Evolutionary conservation across 306 rosid species (phyloP), one percentile per base, ranked within the genome.

Genomic region (Vigna hirtella): DNA sequence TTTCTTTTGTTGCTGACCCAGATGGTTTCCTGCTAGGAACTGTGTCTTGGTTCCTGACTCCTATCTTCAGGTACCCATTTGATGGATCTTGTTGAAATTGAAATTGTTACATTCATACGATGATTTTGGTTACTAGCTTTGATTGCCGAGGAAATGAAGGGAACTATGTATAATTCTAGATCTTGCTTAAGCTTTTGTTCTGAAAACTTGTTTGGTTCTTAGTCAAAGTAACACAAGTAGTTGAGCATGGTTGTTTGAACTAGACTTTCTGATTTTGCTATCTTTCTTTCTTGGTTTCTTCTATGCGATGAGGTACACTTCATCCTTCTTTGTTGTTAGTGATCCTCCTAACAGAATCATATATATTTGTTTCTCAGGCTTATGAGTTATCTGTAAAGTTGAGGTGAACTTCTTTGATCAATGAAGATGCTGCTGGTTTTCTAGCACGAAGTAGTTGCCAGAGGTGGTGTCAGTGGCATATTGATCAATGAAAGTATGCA

Each of bases 31-130:
- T 66, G 72, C 84, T 18, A 70, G 74, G 73, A 77, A 71, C 64
- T 80, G 55, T 34, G 50, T 62, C 77, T 61, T 83, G 81, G 82
- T 74, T 87, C 56, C 66, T 48, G 13, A 84, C 85, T 72, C 59
- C 75, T 47, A 18, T 76, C 24, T 83, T 78, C 89, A 84, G 97
- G 93, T 86, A 87, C 86, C 86, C 84, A 53, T 73, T 83, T 76
- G 48, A 22, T 43, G 69, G 86, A 89, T 89, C 88, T 74, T 81
- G 81, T 42, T 81, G 62, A 63, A 30, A 73, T 69, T 87, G 53
- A 64, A 64, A 28, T 66, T 58, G 59, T 62, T 67, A 38, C 63
- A 52, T 70, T 52, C 24, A 38, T 52, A 42, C 47, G 6, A 69
- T 10, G 28, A 13, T 73, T 81, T 17, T 17, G 11, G 51, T 32